These are phyloP conservation scores for Fusarium longipes DNA, from an alignment of 2,329 filamentous ascomycete genomes.

Conservation along the genomic window DNA sequence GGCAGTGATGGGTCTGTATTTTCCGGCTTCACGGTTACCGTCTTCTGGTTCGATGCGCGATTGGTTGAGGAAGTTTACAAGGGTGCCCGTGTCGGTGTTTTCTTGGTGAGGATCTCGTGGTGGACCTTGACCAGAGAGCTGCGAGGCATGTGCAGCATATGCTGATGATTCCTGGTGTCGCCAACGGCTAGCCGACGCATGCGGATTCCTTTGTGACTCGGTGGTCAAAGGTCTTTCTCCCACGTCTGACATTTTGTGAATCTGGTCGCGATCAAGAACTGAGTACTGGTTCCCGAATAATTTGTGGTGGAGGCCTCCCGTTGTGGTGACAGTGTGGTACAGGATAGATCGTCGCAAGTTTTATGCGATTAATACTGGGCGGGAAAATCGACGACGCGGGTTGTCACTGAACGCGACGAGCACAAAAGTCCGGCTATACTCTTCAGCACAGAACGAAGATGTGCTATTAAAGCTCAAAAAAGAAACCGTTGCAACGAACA, in stretches of 20 bases:
- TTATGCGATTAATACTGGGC: constrained; percentile 19
- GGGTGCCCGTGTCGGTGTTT: constrained; percentile 59
- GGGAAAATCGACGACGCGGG: constrained; percentile 23
- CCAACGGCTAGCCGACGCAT: constrained; percentile 69
- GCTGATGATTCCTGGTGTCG: constrained; percentile 72
- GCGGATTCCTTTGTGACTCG: constrained; percentile 59
- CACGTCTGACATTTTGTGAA: constrained; percentile 40
- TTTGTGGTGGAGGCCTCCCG: constrained; percentile 29
- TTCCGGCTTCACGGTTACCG: constrained; percentile 49
- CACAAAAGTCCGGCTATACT: background rate
- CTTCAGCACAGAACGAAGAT: constrained; percentile 2
- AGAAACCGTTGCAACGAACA: background rate
- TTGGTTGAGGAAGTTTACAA: constrained; percentile 67
- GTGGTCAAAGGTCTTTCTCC: constrained; percentile 42
- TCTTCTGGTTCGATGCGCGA: constrained; percentile 60
- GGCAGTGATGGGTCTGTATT: constrained; percentile 63
- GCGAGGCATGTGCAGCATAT: constrained; percentile 62
- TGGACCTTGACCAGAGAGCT: constrained; percentile 41
- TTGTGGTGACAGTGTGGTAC: constrained; percentile 11
- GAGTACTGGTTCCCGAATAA: background rate
- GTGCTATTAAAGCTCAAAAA: background rate
- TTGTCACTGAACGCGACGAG: constrained; percentile 21
- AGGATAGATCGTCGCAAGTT: constrained; percentile 20
- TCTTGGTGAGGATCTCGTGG: constrained; percentile 50
- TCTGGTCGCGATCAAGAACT: background rate